Base-by-base conservation (phyloP, 495 filamentous ascomycete genomes). In the Pseudomonodictys pantanalensis region DNA sequence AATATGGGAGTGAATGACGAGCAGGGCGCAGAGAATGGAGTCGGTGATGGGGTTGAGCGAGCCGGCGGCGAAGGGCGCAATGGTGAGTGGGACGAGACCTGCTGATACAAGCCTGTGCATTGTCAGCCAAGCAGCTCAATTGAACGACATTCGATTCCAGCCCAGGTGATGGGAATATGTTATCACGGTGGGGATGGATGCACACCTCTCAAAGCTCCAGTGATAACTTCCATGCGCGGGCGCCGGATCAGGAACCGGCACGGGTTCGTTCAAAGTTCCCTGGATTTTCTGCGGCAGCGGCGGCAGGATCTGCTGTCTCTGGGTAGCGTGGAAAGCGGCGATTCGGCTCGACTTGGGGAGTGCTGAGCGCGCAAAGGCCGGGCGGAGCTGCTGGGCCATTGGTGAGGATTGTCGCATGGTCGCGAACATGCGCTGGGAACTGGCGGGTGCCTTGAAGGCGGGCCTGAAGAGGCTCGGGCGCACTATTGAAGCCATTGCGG, bases 171-270 rank as follows among this genome's bases (percentile, higher is more conserved):
- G n/a, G n/a, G n/a, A n/a, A n/a, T n/a, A 23, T 18, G 20, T 29
- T 41, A 4, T 5, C 30, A 39, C 29, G 7, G 24, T 4, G 30
- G 28, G 2, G 12, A 29, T 53, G 10, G 8, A 8, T 18, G 42
- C 73, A 44, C 71, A 86, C 86, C 93, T 86, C 81, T 98, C 93
- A 71, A 96, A 95, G 61, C 87, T 85, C 93, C 93, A 98, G 80
- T 98, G 93, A 80, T 97, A 97, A 73, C 88, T 92, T 52, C 93
- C 95, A 74, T 97, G 86, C 20, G 81, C 77, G 15, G 91, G 84
- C 51, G 81, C 83, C 35, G 88, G 64, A 9, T 79, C 64, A 24
- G 90, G 91, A n/a, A 97, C 71, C 24, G 82, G 83, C 43, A 82
- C 87, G 52, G 93, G 79, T 72, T 97, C 93, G 76, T 98, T 98